Conservation (phyloP, 2,329 filamentous ascomycete genomes). For the Talaromyces sp. region DNA sequence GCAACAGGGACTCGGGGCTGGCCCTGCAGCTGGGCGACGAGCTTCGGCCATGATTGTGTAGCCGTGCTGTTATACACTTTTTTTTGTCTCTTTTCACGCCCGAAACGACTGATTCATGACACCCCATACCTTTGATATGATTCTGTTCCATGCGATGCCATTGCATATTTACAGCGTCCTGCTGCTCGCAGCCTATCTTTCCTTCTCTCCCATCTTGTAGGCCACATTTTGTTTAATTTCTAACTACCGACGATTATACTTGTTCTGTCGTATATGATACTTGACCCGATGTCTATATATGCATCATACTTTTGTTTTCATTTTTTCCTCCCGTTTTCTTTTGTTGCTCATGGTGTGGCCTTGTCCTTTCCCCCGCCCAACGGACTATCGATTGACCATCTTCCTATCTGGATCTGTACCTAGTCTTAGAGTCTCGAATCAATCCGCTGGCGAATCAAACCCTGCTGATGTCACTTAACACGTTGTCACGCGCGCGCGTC, state of each 20-base stretch:
- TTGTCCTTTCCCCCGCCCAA: background rate
- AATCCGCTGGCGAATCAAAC: background rate
- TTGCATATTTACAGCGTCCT: conserved; percentile 6
- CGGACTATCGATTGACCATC: background rate
- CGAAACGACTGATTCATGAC: conserved; percentile 12
- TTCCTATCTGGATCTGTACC: background rate
- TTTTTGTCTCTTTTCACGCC: conserved; percentile 1
- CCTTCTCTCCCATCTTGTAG: conserved; percentile 2
- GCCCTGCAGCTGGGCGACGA: conserved; percentile 64
- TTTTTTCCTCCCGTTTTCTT: background rate
- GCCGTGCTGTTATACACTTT: background rate
- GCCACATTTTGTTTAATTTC: conserved; percentile 1
- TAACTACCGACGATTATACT: background rate
- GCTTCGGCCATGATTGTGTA: conserved; percentile 44
- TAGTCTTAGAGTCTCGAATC: background rate
- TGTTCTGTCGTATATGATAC: background rate
- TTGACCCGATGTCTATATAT: conserved; percentile 5
- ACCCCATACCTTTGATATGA: conserved; percentile 3
- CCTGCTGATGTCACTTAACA: background rate
- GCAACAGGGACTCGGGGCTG: conserved; percentile 47
- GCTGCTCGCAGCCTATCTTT: background rate
- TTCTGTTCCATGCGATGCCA: conserved; percentile 1
- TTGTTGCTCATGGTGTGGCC: background rate
- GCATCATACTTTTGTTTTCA: background rate
- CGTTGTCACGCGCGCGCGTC: conserved; percentile 3